Percentiles rank a stretch among this genome's conserved stretches.
Evolutionary conservation across 305 asterid species (phyloP).

Genomic region (Fraxinus sp.): DNA sequence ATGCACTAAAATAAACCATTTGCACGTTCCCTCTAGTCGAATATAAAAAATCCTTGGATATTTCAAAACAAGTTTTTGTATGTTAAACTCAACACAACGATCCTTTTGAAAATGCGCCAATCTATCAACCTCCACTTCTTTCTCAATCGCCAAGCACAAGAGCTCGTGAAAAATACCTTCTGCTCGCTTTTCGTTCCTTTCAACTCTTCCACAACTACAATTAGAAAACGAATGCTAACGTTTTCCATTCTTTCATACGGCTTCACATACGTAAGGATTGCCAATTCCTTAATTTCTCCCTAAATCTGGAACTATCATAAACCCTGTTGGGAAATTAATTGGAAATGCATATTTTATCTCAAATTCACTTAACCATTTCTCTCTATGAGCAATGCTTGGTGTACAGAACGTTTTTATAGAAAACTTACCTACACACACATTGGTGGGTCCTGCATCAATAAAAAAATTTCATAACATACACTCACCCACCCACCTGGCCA

Average conservation of each 20-base stretch:
- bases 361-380: conserved; percentile 75
- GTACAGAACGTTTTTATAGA: too few species aligned
- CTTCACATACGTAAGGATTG: conserved; percentile 69
- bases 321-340: conserved; percentile 71
- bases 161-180: conserved; percentile 75
- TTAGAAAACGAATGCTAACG: conserved; percentile 28
- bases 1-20: conserved; percentile 51
- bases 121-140: conserved; percentile 69
- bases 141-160: conserved; percentile 74
- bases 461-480: too few species aligned
- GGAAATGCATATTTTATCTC: conserved; percentile 84
- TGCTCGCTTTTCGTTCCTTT: conserved; percentile 72
- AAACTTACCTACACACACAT: too few species aligned
- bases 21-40: conserved; percentile 58
- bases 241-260: conserved; percentile 64
- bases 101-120: conserved; percentile 78
- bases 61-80: conserved; percentile 74
- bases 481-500: too few species aligned
- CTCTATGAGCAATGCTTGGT: too few species aligned
- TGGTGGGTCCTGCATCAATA: too few species aligned
- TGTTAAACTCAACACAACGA: conserved; percentile 68
- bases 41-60: conserved; percentile 72
- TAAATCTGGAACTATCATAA: conserved; percentile 54
- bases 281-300: conserved; percentile 69
- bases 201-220: conserved; percentile 50